Conservation (phyloP, 768 basidiomycete genomes). For the Tylopilus cervinicoccineus region DNA sequence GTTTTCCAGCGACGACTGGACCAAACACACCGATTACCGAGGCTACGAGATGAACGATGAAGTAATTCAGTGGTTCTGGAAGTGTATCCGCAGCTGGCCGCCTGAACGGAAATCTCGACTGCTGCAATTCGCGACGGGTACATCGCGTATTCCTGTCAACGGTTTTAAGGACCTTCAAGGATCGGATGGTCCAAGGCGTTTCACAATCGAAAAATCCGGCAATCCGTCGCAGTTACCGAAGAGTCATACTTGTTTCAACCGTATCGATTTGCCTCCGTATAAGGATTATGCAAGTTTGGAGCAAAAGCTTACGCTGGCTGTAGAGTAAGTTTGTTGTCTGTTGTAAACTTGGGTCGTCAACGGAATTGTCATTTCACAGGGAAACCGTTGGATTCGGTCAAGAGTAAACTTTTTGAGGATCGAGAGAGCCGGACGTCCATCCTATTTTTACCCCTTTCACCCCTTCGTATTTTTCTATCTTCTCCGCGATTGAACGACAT, state of each 20-base stretch:
- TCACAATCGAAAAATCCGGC: constrained; percentile 98
- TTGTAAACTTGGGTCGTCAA: constrained; percentile 13
- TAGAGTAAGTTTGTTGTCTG: constrained; percentile 62
- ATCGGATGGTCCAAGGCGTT: constrained; percentile 92
- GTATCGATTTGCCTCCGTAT: constrained; percentile 97
- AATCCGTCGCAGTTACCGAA: constrained; percentile 96
- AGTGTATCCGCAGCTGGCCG: constrained; percentile 96
- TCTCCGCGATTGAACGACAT: constrained; percentile 13
- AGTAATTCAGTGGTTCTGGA: constrained; percentile 99
- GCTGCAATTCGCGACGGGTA: constrained; percentile 95
- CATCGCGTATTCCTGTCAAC: constrained; percentile 95
- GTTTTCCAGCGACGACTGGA: constrained; percentile 83
- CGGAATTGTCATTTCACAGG: constrained; percentile 37
- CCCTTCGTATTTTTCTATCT: constrained; percentile 1
- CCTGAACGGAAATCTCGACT: constrained; percentile 96
- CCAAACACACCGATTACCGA: constrained; percentile 98
- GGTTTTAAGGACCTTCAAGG: constrained; percentile 99
- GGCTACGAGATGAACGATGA: constrained; percentile 95
- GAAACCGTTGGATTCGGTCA: constrained; percentile 95
- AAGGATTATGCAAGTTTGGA: constrained; percentile 93
- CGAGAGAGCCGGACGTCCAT: background rate
- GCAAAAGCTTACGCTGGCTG: constrained; percentile 90
- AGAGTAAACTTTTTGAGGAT: constrained; percentile 48
- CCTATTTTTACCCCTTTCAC: constrained; percentile 16
- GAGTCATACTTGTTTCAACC: constrained; percentile 94